A percentile compares a stretch with the other conserved stretches of the same genome.
Conservation (phyloP, 2,329 filamentous ascomycete species). For the Colletotrichum lupini region DNA sequence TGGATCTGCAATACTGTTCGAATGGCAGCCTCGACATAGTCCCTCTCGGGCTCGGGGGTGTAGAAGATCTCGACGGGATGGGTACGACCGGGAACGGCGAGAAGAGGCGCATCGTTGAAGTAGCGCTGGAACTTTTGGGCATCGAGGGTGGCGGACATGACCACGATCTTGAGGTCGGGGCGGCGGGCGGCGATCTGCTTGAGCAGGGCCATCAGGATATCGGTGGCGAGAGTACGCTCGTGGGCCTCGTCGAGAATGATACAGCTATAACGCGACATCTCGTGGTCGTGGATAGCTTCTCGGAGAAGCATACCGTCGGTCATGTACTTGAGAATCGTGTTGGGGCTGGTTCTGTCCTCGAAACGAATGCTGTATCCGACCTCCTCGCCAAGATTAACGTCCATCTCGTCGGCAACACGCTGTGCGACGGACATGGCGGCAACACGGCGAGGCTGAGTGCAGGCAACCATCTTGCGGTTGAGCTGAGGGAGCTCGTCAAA, state of each 20-base stretch:
- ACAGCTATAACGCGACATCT: constrained; percentile 91
- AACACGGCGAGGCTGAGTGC: constrained; percentile 96
- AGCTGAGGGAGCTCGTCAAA: constrained; percentile 94
- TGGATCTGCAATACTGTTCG: constrained; percentile 97
- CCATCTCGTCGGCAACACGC: constrained; percentile 97
- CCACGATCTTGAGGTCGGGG: constrained; percentile 95
- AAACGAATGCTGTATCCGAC: constrained; percentile 99
- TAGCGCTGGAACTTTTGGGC: constrained; percentile 98
- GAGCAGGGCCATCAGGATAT: constrained; percentile 95
- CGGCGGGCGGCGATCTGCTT: constrained; percentile 88
- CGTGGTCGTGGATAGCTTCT: constrained; percentile 95
- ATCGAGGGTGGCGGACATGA: constrained; percentile 98
- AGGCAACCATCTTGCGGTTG: constrained; percentile 90
- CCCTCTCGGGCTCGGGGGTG: constrained; percentile 93
- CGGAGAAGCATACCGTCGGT: constrained; percentile 98
- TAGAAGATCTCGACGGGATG: constrained; percentile 99
- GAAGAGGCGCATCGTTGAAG: constrained; percentile 92
- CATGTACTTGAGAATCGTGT: constrained; percentile 99
- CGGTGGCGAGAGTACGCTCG: constrained; percentile 95
- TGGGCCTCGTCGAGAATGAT: constrained; percentile 99
- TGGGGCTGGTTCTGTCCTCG: constrained; percentile 89
- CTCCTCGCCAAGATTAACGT: constrained; percentile 91
- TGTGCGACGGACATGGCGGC: constrained; percentile 99
- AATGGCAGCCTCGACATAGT: constrained; percentile 96
- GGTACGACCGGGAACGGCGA: constrained; percentile 94